Percentiles rank a stretch among this genome's conserved stretches.
Conservation (phyloP, 2,329 filamentous ascomycete species). For the Xylaria sp. region DNA sequence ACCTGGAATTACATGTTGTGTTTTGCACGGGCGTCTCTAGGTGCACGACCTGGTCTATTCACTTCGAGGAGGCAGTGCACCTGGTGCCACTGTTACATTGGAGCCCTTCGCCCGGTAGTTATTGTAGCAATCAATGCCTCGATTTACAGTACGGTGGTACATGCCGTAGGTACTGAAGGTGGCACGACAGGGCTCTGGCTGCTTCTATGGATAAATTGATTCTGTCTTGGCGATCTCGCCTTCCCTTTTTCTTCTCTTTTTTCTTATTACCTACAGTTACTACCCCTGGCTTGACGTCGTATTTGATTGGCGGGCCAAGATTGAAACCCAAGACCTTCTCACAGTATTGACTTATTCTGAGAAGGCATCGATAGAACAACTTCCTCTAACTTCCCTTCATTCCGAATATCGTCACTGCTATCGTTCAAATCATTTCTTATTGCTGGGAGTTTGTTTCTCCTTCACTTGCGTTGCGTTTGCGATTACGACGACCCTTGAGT, state of each 20-base stretch:
- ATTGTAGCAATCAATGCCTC: not conserved
- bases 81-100: not conserved
- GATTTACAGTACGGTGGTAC: too few relatives aligned
- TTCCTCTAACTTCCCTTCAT: not conserved
- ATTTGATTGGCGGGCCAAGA: constrained; percentile 4
- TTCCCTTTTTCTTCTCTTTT: not conserved
- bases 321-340: not conserved
- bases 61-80: not conserved
- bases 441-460: not conserved
- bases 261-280: not conserved
- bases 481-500: not conserved
- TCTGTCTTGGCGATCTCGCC: not conserved
- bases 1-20: not conserved
- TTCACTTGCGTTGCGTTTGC: not conserved
- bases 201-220: not conserved
- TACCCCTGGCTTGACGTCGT: not conserved
- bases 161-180: not conserved
- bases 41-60: not conserved
- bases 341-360: not conserved
- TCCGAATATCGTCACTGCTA: not conserved
- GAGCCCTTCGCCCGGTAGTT: not conserved
- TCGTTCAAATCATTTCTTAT: not conserved
- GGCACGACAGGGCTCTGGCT: not conserved
- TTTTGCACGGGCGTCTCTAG: not conserved
- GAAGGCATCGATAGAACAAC: not conserved